Conservation (phyloP, 2,329 filamentous ascomycete genomes). For the Aureobasidium leucospermi region DNA sequence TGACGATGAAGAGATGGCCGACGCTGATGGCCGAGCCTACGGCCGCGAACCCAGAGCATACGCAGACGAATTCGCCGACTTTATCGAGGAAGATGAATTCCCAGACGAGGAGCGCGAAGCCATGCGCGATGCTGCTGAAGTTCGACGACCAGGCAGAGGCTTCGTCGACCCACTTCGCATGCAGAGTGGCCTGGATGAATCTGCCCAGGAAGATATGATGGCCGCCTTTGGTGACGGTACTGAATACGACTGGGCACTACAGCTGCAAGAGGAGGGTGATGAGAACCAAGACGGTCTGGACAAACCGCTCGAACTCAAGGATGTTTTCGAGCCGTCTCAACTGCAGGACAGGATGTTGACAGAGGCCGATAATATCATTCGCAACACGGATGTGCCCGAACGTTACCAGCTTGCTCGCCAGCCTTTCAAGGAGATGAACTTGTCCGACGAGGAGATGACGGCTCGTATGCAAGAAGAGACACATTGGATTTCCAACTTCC, state of each 20-base stretch:
- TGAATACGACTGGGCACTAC: slow-evolving; percentile 91
- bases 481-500: slow-evolving; percentile 80
- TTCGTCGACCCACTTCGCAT: slow-evolving; percentile 61
- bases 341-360: slow-evolving; percentile 90
- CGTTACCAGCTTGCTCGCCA: slow-evolving; percentile 88
- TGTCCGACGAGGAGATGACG: slow-evolving; percentile 67
- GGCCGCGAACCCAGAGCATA: slow-evolving; percentile 39
- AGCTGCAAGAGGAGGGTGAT: slow-evolving; percentile 75
- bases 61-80: slow-evolving; percentile 78
- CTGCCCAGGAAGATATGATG: slow-evolving; percentile 90
- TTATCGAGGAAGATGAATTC: slow-evolving; percentile 93
- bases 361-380: slow-evolving; percentile 88
- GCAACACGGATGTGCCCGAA: slow-evolving; percentile 82
- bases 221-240: slow-evolving; percentile 92
- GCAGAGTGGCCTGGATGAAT: slow-evolving; percentile 68
- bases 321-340: slow-evolving; percentile 96
- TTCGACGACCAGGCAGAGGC: slow-evolving; percentile 70
- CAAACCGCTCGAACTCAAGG: slow-evolving; percentile 84
- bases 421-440: slow-evolving; percentile 67
- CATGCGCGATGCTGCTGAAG: slow-evolving; percentile 78
- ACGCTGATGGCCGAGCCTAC: slow-evolving; percentile 30
- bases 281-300: slow-evolving; percentile 73
- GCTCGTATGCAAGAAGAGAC: slow-evolving; percentile 69
- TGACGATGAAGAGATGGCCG: slow-evolving; percentile 72
- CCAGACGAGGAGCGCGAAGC: slow-evolving; percentile 74